Base-by-base conservation (phyloP, 805 yeast genomes). In the Kurtzmaniella cleridarum region DNA sequence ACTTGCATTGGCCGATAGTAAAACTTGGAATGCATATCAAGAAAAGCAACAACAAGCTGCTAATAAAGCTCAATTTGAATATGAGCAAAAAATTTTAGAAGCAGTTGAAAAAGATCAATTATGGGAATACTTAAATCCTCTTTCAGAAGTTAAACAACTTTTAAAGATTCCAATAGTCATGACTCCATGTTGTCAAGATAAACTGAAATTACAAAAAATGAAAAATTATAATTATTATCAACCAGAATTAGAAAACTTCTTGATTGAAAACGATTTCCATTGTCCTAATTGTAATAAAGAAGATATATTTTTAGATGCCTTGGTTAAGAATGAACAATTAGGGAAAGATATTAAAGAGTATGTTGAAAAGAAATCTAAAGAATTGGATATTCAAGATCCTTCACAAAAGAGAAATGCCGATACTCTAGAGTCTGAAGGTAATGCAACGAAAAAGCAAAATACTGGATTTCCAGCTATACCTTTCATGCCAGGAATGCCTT, bases 1-100 rank as follows among this genome's bases (percentile, higher is more conserved):
- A 3, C 84, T 88, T 35, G 96, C 95, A n/a, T 79, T 90, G 44
- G 98, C 98, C 0, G 98, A 93, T 63, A 76, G 79, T 31, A 82
- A 81, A 52, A 83, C 96, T 0, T 91, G 98, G 98, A 79, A 81
- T 39, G 79, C 75, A 35, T 90, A 79, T 55, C 96, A 89, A 56
- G 79, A 85, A 46, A 82, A 80, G 47, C 69, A 79, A 50, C 75
- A 62, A 52, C 68, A 54, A 55, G 76, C 69, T 32, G 72, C 59
- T 29, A 62, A 60, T 57, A 73, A 70, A 41, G 68, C 70, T 12
- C 69, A 65, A 47, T 78, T 73, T 40, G 78, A 64, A 45, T 91
- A 84, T 41, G 71, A 68, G 35, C 47, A 42, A 36, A 60, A 60
- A 32, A 50, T 68, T 2, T 41, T 65, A 8, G 61, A 53, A 27